Conservation (phyloP, 305 asterid genomes). For the Rubia tinctorum region DNA sequence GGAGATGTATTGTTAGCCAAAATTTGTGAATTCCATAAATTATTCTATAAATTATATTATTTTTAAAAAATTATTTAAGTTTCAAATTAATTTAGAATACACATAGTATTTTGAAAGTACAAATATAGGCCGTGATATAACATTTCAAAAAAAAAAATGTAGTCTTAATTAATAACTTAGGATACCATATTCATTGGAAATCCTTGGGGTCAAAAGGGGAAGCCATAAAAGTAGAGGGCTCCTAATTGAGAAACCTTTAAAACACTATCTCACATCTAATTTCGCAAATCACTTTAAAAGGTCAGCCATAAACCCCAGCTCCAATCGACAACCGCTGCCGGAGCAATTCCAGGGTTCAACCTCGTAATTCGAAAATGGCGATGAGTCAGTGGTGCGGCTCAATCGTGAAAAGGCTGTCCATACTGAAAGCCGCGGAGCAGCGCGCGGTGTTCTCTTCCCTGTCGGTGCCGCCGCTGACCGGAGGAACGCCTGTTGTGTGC, state of each 20-base stretch:
- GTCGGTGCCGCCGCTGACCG: conserved; percentile 28
- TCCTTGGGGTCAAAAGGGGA: neutral
- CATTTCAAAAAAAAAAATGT: too few species aligned
- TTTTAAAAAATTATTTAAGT: too few species aligned
- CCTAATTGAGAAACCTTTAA: neutral
- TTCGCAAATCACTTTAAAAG: too few species aligned
- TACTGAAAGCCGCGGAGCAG: conserved; percentile 33
- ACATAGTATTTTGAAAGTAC: too few species aligned
- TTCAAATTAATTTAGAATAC: too few species aligned
- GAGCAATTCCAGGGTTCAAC: conserved; percentile 40
- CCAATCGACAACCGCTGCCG: neutral
- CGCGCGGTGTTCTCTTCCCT: conserved; percentile 44
- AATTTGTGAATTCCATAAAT: too few species aligned
- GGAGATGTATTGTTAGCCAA: too few species aligned
- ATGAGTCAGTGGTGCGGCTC: conserved; percentile 45
- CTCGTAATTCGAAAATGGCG: conserved; percentile 40
- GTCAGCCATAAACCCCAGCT: neutral
- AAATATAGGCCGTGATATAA: too few species aligned
- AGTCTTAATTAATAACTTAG: neutral
- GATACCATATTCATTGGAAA: neutral
- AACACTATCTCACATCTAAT: neutral
- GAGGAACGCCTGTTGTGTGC: conserved; percentile 52
- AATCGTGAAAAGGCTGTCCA: conserved; percentile 39
- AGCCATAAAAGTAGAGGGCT: neutral
- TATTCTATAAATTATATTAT: too few species aligned